Evolutionary conservation across 441 rosid genomes (phyloP), one percentile per base, ranked within the genome.

Genomic region (Breynia disticha): DNA sequence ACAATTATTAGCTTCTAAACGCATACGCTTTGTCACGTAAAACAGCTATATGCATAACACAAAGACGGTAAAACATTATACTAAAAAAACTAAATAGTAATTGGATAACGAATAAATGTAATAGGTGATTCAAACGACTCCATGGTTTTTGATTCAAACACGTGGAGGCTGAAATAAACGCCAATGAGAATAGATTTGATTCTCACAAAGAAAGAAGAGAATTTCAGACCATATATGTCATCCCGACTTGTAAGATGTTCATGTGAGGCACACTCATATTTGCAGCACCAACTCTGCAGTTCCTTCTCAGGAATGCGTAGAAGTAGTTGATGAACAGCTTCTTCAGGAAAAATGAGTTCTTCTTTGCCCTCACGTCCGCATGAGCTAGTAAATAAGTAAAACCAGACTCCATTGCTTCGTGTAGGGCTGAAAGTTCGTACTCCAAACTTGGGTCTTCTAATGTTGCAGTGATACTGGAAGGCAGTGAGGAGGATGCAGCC

Each of bases 301-400:
- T 88, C 51, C 76, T 82, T 71, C 95, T 74, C 52, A 91, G 49
- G 72, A 88, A 88, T n/a, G 84, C 81, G 51, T 91, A 91, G 20
- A 86, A 75, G 87, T 91, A 91, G 71, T 91, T 91, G 19, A 88
- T 81, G 17, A 77, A 87, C 17, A 91, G 84, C 67, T 91, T 91
- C 91, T 91, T 91, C 44, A 86, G 21, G 56, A 88, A 91, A 38
- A 82, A 32, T 0, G 98, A 91, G 6, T 84, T 71, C 64, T 91
- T 91, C 80, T 77, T 88, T 0, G 95, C 98, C 62, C 95, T 76
- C 38, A 88, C 94, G 18, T 81, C 94, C 11, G 86, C 91, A 18
- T 78, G 87, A 14, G 80, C 95, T 2, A 91, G 76, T 39, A 91
- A 66, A 65, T 87, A 86, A 5, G 96, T 88, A 57, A 86, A 76